These are phyloP conservation scores for Moesziomyces sp. DNA, from an alignment of 1,284 basidiomycete species.

Conservation along the genomic window DNA sequence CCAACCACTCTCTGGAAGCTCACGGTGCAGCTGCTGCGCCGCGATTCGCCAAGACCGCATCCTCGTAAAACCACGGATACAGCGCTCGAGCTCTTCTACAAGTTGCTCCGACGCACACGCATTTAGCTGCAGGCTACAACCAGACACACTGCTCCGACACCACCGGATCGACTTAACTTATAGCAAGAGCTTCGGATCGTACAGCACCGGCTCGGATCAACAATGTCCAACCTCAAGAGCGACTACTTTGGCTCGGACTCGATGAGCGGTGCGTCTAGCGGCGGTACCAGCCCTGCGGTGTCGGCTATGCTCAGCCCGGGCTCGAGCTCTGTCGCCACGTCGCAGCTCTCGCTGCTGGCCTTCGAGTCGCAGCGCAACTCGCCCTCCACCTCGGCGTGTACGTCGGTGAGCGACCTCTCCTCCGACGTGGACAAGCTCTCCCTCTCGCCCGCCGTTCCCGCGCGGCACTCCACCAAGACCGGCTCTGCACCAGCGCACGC, in stretches of 20 bases:
- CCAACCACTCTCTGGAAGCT: too few relatives aligned
- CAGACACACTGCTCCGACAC: too few relatives aligned
- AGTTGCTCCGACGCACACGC: too few relatives aligned
- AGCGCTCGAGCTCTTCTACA: too few relatives aligned
- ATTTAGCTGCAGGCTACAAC: too few relatives aligned
- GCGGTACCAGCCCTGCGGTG: constrained; percentile 24
- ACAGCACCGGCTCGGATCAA: not conserved
- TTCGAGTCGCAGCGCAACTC: constrained; percentile 30
- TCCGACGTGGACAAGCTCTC: constrained; percentile 34
- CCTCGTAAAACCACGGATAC: too few relatives aligned
- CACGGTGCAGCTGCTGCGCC: too few relatives aligned
- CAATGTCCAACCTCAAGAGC: constrained; percentile 22
- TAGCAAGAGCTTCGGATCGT: too few relatives aligned
- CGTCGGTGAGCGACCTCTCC: constrained; percentile 43
- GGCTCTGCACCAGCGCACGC: not conserved
- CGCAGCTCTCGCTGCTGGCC: constrained; percentile 33
- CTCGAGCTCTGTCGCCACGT: constrained; percentile 31
- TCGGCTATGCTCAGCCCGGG: constrained; percentile 30
- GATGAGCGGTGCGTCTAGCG: constrained; percentile 25
- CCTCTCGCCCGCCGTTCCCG: not conserved
- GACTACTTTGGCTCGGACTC: constrained; percentile 40
- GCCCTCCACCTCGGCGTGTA: constrained; percentile 40
- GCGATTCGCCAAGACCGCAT: too few relatives aligned
- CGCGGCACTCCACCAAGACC: not conserved
- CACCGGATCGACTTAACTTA: too few relatives aligned